These are phyloP conservation scores for Taphrina wiesneri DNA, from an alignment of 1,139 yeast genomes.

Conservation along the genomic window DNA sequence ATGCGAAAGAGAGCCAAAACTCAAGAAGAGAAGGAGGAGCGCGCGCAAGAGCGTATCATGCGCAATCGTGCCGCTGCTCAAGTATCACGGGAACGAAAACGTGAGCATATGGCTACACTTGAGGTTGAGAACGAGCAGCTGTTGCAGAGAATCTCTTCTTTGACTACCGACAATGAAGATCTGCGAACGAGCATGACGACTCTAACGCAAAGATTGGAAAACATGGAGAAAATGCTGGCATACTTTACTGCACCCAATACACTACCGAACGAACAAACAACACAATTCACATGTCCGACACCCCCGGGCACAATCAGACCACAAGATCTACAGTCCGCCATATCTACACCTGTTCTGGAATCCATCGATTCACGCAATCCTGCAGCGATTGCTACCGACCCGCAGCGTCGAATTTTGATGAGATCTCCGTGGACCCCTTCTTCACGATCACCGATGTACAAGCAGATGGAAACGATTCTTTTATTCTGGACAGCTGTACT, in stretches of 20 bases:
- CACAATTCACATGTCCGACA: conserved; percentile 1
- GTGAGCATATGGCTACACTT: conserved; percentile 83
- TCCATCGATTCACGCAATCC: conserved; percentile 33
- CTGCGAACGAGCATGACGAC: background rate
- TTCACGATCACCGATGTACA: conserved; percentile 10
- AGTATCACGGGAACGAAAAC: conserved; percentile 93
- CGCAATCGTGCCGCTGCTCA: conserved; percentile 97
- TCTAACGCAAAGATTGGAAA: conserved; percentile 10
- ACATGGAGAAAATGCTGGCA: conserved; percentile 21
- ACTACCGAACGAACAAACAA: background rate
- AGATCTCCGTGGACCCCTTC: conserved; percentile 8
- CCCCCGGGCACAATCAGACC: conserved; percentile 12
- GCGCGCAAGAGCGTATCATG: conserved; percentile 86
- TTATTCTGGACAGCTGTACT: conserved; percentile 10
- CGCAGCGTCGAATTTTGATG: conserved; percentile 31
- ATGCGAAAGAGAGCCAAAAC: conserved; percentile 97
- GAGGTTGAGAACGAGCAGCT: conserved; percentile 49
- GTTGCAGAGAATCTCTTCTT: background rate
- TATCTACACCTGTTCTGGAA: conserved; percentile 5
- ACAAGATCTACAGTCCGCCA: conserved; percentile 1
- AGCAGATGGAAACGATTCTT: conserved; percentile 17
- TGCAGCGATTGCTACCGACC: conserved; percentile 33
- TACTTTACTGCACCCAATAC: conserved; percentile 5
- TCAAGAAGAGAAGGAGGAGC: conserved; percentile 93
- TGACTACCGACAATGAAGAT: conserved; percentile 12